phyloP scores from a whole-genome alignment of 345 rosid genomes.

The Eucalyptus globulus region DNA sequence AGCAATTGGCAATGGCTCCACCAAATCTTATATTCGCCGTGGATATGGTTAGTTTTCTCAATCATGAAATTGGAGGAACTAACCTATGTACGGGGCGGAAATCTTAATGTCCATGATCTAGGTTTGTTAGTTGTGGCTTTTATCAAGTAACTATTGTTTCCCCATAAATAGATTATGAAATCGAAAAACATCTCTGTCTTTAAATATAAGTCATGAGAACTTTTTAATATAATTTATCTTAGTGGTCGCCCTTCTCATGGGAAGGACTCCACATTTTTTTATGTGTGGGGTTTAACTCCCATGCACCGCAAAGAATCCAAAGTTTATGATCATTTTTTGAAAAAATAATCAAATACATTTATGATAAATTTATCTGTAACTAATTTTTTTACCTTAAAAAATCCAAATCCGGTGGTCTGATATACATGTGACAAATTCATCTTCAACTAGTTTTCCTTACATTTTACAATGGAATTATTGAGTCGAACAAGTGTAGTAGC shows the following conservation, averaged over 20 bases:
- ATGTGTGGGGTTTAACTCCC: neutral
- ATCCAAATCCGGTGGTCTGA: accelerated
- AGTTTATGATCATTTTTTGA: too few relatives aligned
- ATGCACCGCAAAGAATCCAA: neutral
- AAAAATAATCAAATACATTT: too few relatives aligned
- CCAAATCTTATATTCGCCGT: too few relatives aligned
- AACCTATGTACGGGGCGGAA: neutral
- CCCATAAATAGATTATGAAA: neutral
- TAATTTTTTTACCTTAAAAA: too few relatives aligned
- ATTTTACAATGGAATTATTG: too few relatives aligned
- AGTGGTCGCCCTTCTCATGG: too few relatives aligned
- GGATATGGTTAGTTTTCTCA: too few relatives aligned
- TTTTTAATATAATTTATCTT: neutral
- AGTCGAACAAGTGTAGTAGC: accelerated
- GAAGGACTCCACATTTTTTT: neutral
- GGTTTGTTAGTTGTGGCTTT: too few relatives aligned
- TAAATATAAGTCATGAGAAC: neutral
- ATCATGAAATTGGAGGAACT: neutral
- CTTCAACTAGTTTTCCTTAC: too few relatives aligned
- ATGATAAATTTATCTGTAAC: too few relatives aligned
- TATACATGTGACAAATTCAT: too few relatives aligned
- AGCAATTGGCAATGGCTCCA: too few relatives aligned
- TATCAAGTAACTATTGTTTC: neutral
- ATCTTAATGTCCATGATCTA: neutral
- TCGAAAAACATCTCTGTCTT: neutral